Base-by-base conservation (phyloP, 2,329 filamentous ascomycete genomes). In the Ophiocordyceps camponoti-floridani region DNA sequence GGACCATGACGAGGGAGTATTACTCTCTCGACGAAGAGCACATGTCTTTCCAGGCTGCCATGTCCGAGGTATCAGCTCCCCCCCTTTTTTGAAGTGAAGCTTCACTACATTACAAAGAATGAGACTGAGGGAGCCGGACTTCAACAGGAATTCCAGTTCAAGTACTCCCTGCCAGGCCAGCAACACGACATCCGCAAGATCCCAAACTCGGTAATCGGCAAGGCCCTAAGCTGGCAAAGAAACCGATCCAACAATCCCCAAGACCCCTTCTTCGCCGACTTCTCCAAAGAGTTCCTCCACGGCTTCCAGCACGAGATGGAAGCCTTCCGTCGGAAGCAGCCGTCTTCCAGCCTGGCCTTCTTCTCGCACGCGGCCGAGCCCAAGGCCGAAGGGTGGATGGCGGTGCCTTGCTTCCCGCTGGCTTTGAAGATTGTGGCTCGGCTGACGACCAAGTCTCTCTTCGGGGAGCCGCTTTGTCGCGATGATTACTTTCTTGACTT, bases 171-270 rank as follows among this genome's bases (percentile, higher is more conserved):
- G 8, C 46, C 46, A 2, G 48, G 46, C 12, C 44, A 47, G 23
- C 43, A 44, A 27, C 46, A 47, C 33, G 26, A 41, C 40, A 33
- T 46, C 28, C 26, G n/a, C 40, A 45, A 45, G 37, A 46, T 50
- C 10, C 48, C 48, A 9, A 48, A 43, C 41, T 40, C 43, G 4
- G 42, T 48, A 37, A 47, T 50, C 12, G 48, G 45, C 12, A 48
- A 48, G 26, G 48, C 45, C 2, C n/a, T 50, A 19, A 47, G 43
- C 27, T 50, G 48, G 48, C 48, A 50, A 43, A 44, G 44, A 7
- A 46, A 40, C 11, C 45, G 45, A n/a, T 42, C 48, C 18, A 47
- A 38, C 37, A 50, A 48, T 12, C 14, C 44, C 19, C 18, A 44
- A 4, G 48, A 48, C 23, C 38, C 48, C 2, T 50, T 48, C 41